Conservation (phyloP, 768 basidiomycete species). For the Tephrocybe sp. region DNA sequence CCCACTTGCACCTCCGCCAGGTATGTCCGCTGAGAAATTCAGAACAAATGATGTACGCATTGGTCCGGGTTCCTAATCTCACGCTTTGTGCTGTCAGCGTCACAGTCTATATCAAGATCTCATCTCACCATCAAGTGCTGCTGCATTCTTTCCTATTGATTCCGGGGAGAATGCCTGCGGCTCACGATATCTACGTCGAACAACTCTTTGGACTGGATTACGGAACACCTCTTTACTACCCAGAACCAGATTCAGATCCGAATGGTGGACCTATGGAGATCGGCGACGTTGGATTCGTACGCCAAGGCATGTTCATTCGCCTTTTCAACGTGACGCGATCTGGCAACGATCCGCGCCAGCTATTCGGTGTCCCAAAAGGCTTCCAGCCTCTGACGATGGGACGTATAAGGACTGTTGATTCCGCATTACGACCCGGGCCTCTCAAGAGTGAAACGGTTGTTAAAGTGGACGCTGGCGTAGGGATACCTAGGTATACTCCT, state of each 20-base stretch:
- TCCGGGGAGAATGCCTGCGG: too few relatives aligned
- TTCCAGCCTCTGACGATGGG: constrained; percentile 10
- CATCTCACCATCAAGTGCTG: too few relatives aligned
- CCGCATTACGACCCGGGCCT: constrained; percentile 1
- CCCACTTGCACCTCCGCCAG: too few relatives aligned
- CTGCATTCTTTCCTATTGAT: too few relatives aligned
- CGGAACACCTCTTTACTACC: constrained; percentile 14
- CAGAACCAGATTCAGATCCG: constrained; percentile 10
- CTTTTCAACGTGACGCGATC: constrained; percentile 10
- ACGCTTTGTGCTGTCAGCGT: too few relatives aligned
- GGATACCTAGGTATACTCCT: not conserved
- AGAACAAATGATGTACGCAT: too few relatives aligned
- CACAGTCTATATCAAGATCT: too few relatives aligned
- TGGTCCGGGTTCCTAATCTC: too few relatives aligned
- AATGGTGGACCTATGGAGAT: constrained; percentile 11
- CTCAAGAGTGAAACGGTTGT: constrained; percentile 1
- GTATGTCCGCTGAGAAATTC: too few relatives aligned
- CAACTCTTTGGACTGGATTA: constrained; percentile 8
- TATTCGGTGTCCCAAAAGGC: constrained; percentile 9
- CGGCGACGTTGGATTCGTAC: constrained; percentile 14
- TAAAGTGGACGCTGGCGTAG: not conserved
- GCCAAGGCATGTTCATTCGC: constrained; percentile 11
- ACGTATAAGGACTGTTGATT: too few relatives aligned
- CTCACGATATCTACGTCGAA: constrained; percentile 12
- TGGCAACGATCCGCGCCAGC: constrained; percentile 8